phyloP scores from a whole-genome alignment of 2,329 filamentous ascomycete species.

The Aspergillus versicolor region DNA sequence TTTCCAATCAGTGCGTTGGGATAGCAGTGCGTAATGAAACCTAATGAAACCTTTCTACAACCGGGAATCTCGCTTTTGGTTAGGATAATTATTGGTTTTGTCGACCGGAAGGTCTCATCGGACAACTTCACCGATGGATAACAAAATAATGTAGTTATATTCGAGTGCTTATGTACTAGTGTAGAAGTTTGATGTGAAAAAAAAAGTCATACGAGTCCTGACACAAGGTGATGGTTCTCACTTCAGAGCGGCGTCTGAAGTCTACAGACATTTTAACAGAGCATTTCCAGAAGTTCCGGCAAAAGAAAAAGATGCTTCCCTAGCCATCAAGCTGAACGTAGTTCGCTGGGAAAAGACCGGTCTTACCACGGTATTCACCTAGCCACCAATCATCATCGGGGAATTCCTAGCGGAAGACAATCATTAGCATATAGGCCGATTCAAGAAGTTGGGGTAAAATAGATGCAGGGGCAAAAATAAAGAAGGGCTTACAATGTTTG shows the following conservation, averaged over 20 bases:
- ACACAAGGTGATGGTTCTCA: neutral
- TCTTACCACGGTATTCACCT: slow-evolving; percentile 75
- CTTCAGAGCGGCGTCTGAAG: neutral
- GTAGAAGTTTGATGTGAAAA: neutral
- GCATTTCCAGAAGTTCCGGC: neutral
- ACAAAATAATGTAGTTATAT: neutral
- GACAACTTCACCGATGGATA: too few species aligned
- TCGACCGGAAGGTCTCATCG: too few species aligned
- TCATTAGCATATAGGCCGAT: neutral
- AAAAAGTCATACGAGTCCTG: neutral
- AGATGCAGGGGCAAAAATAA: neutral
- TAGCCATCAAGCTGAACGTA: slow-evolving; percentile 40
- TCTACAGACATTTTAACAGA: neutral
- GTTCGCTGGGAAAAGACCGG: slow-evolving; percentile 73
- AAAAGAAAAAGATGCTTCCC: neutral
- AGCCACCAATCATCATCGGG: slow-evolving; percentile 99
- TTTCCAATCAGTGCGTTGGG: too few species aligned
- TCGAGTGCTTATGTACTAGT: neutral
- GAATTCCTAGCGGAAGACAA: slow-evolving; percentile 69
- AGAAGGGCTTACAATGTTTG: slow-evolving; percentile 64
- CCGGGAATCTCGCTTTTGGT: too few species aligned
- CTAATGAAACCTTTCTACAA: too few species aligned
- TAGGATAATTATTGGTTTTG: too few species aligned
- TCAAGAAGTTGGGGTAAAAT: neutral
- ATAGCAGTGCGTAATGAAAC: too few species aligned